Conservation (phyloP, 2,329 filamentous ascomycete genomes). For the Fusarium phyllophilum region DNA sequence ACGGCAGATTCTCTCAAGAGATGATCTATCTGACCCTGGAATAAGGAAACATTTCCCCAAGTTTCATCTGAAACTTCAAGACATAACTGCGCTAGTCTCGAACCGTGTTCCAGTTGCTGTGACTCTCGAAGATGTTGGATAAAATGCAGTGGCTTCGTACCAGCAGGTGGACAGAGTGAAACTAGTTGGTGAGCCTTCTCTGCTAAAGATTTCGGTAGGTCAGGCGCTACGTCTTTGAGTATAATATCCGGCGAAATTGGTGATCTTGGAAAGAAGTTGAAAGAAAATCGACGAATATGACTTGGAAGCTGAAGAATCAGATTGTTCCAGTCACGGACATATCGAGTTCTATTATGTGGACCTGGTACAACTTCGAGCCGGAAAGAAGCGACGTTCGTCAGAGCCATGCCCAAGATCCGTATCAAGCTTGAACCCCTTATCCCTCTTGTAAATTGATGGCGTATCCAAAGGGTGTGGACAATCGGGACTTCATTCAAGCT, state of each 20-base stretch:
- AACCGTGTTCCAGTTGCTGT: not conserved
- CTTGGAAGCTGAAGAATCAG: not conserved
- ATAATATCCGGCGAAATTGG: too few species aligned
- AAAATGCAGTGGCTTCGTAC: accelerated
- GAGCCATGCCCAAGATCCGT: accelerated
- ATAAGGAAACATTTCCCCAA: accelerated
- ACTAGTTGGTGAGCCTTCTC: not conserved
- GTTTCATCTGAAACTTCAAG: accelerated
- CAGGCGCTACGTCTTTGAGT: not conserved
- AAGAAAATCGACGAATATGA: not conserved
- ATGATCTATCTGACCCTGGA: accelerated
- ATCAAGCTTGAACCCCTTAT: accelerated
- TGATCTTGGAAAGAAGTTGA: not conserved
- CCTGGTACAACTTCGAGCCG: not conserved
- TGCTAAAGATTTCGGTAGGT: not conserved
- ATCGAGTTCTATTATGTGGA: not conserved
- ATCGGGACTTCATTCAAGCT: accelerated
- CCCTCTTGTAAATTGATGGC: not conserved
- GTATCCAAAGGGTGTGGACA: not conserved
- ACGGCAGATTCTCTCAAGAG: not conserved
- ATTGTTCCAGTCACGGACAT: not conserved
- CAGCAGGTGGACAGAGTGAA: not conserved
- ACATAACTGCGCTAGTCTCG: not conserved
- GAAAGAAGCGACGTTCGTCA: not conserved
- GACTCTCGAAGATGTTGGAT: not conserved